These are phyloP conservation scores for Fraxinus greggii DNA, from an alignment of 305 asterid species.

Conservation along the genomic window DNA sequence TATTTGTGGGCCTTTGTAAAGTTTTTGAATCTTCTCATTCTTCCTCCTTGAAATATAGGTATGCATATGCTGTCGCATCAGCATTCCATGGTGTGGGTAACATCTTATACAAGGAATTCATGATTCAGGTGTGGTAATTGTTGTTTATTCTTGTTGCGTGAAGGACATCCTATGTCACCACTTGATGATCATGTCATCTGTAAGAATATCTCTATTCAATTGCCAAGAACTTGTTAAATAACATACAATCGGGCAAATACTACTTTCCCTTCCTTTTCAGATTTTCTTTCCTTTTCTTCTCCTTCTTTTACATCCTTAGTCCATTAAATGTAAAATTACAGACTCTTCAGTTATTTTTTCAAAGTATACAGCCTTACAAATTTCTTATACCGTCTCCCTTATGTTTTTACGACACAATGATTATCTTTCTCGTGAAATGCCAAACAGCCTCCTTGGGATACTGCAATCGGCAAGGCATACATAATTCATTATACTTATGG, in stretches of 20 bases:
- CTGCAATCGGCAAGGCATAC: slow-evolving; percentile 61
- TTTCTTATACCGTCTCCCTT: background rate
- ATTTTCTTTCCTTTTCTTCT: background rate
- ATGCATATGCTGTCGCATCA: slow-evolving; percentile 87
- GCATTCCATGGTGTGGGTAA: slow-evolving; percentile 77
- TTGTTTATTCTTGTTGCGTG: background rate
- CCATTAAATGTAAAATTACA: background rate
- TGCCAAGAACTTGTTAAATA: background rate
- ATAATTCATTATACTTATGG: slow-evolving; percentile 91
- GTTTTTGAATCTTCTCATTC: slow-evolving; percentile 8
- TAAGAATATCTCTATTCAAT: background rate
- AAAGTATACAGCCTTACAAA: background rate
- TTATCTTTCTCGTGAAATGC: slow-evolving; percentile 16
- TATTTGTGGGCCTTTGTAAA: background rate
- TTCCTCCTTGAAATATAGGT: slow-evolving; percentile 51
- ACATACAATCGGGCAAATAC: background rate
- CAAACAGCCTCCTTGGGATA: slow-evolving; percentile 91
- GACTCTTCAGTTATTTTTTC: background rate
- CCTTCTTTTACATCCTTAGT: background rate
- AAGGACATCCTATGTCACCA: background rate
- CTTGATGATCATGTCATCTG: background rate
- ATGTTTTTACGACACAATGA: slow-evolving; percentile 4
- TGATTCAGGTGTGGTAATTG: slow-evolving; percentile 70
- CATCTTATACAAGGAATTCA: slow-evolving; percentile 78
- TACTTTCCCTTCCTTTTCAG: background rate